Evolutionary conservation across 2,329 filamentous ascomycete genomes (phyloP).

Genomic region (Arthrobotrys sphaeroides): DNA sequence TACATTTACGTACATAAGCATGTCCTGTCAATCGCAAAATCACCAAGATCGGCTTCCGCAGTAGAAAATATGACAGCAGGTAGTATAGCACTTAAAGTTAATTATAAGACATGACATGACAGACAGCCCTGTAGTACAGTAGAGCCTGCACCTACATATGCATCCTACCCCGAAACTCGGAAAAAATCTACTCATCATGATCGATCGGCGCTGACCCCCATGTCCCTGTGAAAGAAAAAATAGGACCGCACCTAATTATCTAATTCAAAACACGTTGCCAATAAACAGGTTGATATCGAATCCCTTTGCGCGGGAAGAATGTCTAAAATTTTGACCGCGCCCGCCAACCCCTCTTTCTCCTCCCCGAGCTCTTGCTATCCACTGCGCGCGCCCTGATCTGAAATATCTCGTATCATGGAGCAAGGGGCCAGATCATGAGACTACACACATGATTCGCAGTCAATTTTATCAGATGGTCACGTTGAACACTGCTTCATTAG

Average conservation of each 20-base stretch:
- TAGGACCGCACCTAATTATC: background rate
- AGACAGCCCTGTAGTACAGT: background rate
- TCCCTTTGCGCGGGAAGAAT: conserved; percentile 1
- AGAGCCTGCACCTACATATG: background rate
- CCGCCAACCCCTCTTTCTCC: background rate
- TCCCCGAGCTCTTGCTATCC: background rate
- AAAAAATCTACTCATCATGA: background rate
- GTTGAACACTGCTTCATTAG: background rate
- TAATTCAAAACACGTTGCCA: conserved; percentile 8
- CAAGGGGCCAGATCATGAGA: conserved; percentile 36
- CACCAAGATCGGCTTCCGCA: too few species aligned
- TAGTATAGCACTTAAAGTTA: background rate
- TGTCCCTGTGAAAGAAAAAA: background rate
- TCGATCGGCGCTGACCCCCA: background rate
- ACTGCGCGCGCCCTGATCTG: background rate
- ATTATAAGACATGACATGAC: conserved; percentile 6
- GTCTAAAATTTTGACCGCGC: background rate
- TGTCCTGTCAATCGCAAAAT: too few species aligned
- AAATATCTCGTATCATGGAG: conserved; percentile 17
- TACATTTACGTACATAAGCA: background rate
- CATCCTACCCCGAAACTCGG: background rate
- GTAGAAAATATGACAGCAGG: background rate
- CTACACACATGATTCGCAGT: conserved; percentile 28
- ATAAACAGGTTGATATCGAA: background rate
- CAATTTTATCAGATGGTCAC: conserved; percentile 37